Base-by-base conservation (phyloP, 441 rosid species). In the Isatis lusitanica region DNA sequence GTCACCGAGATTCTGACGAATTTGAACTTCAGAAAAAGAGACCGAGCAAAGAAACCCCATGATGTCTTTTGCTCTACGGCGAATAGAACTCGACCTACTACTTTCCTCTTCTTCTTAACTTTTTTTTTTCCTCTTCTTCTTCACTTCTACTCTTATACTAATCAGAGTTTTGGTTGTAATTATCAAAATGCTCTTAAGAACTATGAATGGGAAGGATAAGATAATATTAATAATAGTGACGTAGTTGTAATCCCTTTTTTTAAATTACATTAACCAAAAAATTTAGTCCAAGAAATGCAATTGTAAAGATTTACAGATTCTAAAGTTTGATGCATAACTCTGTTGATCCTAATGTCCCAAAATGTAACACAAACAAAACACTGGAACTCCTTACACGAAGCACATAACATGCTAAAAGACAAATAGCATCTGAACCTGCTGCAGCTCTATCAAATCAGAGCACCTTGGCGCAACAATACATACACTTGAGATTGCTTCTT, bases 381-480 rank as follows among this genome's bases (percentile, higher is more conserved):
- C 83, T 86, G 68, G 93, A 94, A 77, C 90, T 97, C 74, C 98
- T 53, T 94, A 76, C 35, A 91, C 85, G 70, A 93, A 93, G 74
- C 93, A 97, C 73, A 80, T 93, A 30, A 98, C 97, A 47, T 95
- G 93, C 80, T 95, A 93, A 68, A 87, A 53, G 36, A 84, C 86
- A 81, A 93, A 95, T 8, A 84, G 82, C 76, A 93, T 78, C 77
- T 95, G 99, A 67, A 87, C 97, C 83, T 95, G 98, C 77, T 82
- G 86, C 85, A 95, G 78, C 85, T 95, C 97, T 15, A 83, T 86
- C 78, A 95, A 85, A 74, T 95, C 98, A 13, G 97, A 94, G 80
- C 99, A 95, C 89, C 98, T 88, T 57, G 99, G 97, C 5, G 98
- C 97, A 78, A 94, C 97, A 78, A 95, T 93, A 84, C 97, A 93